Base-by-base conservation (phyloP, 2,329 filamentous ascomycete species). In the Phoma herbarum region DNA sequence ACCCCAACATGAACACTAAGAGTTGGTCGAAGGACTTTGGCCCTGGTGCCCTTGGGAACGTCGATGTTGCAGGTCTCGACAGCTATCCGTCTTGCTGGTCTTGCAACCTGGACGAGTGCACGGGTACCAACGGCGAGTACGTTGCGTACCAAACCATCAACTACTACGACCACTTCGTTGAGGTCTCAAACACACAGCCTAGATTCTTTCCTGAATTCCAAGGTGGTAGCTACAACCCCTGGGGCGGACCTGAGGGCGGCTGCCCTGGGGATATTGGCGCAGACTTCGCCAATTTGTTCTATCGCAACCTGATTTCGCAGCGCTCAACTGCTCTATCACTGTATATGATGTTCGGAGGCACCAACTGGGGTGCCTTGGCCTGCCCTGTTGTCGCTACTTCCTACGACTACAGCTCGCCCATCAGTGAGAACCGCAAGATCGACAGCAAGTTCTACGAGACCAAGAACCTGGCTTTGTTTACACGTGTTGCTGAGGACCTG, bases 301-400 rank as follows among this genome's bases (percentile, higher is more conserved):
- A 89, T 70, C 80, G 86, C 11, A 83, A 88, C 67, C 82, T 88
- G 52, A 83, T 89, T 25, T 84, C 81, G 25, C 84, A 89, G 64
- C 79, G 84, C 0, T 81, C 88, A 3, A 86, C 85, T 0, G 85
- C 84, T 0, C 81, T 88, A 53, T 87, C 82, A 28, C 72, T 89
- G 2, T 89, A 89, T 69, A 89, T 89, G 86, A 75, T 87, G 50
- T 89, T 83, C 51, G 87, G 87, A 4, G 87, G 87, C 2, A 89
- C 87, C 0, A 88, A 85, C 61, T 88, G 85, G 86, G 86, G 86
- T 5, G 83, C 82, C 46, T 75, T 87, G 28, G 83, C 85, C 12
- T 81, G 82, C 4, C 85, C 86, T 0, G 82, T 85, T 1, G 85
- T 86, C 28, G 85, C 82, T 1, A 85, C 83, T 3, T 87, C 84